phyloP scores from a whole-genome alignment of 1,284 basidiomycete species.

The Ganoderma leucocontextum region DNA sequence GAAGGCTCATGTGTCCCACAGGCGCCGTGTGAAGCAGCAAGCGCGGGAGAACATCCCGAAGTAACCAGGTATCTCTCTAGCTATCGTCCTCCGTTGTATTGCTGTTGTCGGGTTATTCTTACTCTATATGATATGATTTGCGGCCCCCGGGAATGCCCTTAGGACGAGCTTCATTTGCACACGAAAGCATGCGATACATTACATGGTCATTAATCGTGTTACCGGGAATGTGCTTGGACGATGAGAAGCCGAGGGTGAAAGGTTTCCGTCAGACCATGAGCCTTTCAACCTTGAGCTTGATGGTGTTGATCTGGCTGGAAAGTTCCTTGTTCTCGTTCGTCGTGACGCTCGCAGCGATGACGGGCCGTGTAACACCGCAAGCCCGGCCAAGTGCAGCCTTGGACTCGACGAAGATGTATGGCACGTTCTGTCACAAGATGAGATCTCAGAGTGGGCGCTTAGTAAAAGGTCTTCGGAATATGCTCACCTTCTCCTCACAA shows the following conservation, averaged over 20 bases:
- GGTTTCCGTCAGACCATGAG: slow-evolving; percentile 48
- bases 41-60: slow-evolving; percentile 88
- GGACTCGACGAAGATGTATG: slow-evolving; percentile 94
- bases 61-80: slow-evolving; percentile 47
- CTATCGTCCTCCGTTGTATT: slow-evolving; percentile 30
- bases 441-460: slow-evolving; percentile 21
- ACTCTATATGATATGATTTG: slow-evolving; percentile 27
- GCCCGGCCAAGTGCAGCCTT: slow-evolving; percentile 96
- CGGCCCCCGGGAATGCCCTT: neutral
- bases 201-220: neutral
- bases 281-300: slow-evolving; percentile 92
- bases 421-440: slow-evolving; percentile 76
- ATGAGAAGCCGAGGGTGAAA: slow-evolving; percentile 10
- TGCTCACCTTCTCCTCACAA: slow-evolving; percentile 94
- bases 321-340: slow-evolving; percentile 97
- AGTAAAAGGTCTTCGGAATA: neutral
- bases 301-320: slow-evolving; percentile 87
- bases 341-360: slow-evolving; percentile 95
- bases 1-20: slow-evolving; percentile 41
- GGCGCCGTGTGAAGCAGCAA: slow-evolving; percentile 81
- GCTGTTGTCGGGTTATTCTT: slow-evolving; percentile 34
- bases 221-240: slow-evolving; percentile 9
- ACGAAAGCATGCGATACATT: slow-evolving; percentile 16
- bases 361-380: slow-evolving; percentile 95
- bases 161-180: slow-evolving; percentile 7